Base-by-base conservation (phyloP, 345 rosid genomes). In the Lepidium africanum region DNA sequence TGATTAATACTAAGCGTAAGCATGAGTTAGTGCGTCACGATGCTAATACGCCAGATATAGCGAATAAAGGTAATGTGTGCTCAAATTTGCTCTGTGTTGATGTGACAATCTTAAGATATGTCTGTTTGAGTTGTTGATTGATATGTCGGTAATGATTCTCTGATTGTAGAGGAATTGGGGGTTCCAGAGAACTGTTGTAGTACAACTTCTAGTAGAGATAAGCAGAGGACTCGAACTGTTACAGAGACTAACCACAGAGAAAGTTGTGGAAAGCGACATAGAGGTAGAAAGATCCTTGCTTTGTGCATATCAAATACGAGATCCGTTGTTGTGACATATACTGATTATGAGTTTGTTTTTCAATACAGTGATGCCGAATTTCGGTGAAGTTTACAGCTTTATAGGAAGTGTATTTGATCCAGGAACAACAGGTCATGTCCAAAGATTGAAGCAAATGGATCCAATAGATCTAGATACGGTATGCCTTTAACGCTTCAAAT, bases 381-480 rank as follows among this genome's bases (percentile, higher is more conserved):
- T 87, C 45, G 84, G 77, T 50, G 85, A 84, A 81, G 94, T 90
- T 10, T 90, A 90, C 70, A 41, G 69, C 63, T 87, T 87, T 73
- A 83, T 90, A 49, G 96, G 87, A 70, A 81, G 88, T 73, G 90
- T 85, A 43, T 85, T 82, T 67, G 97, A 90, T 71, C 92, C 94
- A 8, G 56, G 69, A 49, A 73, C 73, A 43, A 69, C 78, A 30
- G 82, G 76, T 72, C 96, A 90, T 77, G 50, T 86, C 76, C 88
- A 86, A 70, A 90, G 78, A 72, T 84, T 87, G 39, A 84, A 86
- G 73, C 79, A 80, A 69, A 87, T 90, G 97, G 94, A 84, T 47
- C 85, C 91, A 13, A 83, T 90, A 38, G 87, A 87, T 70, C 82
- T 87, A 37, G 97, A 90, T 75, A 87, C 97, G 17, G 97, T 90